phyloP scores from a whole-genome alignment of 768 basidiomycete species.

The Pleurotus platypus region DNA sequence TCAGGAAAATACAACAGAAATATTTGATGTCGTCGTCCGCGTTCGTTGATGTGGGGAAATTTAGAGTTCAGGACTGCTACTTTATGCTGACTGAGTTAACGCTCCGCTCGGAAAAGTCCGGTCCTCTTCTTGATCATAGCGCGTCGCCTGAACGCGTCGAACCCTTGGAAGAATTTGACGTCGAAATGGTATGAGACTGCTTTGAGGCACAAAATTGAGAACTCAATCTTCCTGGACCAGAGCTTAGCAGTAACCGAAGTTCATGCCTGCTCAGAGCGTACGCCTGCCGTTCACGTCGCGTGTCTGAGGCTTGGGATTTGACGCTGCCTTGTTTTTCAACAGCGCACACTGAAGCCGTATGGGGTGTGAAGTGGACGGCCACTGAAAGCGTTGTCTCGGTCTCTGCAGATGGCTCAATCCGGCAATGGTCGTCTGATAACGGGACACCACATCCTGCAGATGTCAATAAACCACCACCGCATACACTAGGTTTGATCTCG shows the following conservation, averaged over 20 bases:
- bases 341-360: conserved; percentile 80
- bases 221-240: conserved; percentile 23
- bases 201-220: not conserved
- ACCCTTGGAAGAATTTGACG: no score
- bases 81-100: conserved; percentile 33
- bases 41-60: conserved; percentile 84
- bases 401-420: conserved; percentile 76
- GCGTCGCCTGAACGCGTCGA: not conserved
- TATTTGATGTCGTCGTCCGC: conserved; percentile 86
- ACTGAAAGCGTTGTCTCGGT: conserved; percentile 63
- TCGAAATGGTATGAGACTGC: no score
- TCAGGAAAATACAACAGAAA: conserved; percentile 21
- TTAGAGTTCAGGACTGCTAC: conserved; percentile 41
- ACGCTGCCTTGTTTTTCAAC: conserved; percentile 17
- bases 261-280: conserved; percentile 78
- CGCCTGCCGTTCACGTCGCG: conserved; percentile 25
- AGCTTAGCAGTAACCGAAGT: conserved; percentile 74
- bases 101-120: conserved; percentile 54
- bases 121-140: not conserved
- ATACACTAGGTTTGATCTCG: conserved; percentile 83
- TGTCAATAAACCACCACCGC: conserved; percentile 55
- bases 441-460: conserved; percentile 56
- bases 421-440: conserved; percentile 65
- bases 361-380: conserved; percentile 73
- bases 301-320: conserved; percentile 6